A percentile compares a stretch with the other conserved stretches of the same genome.
Evolutionary conservation across 352 stramenopile species (phyloP).

Genomic region (Globisporangium alternatum): DNA sequence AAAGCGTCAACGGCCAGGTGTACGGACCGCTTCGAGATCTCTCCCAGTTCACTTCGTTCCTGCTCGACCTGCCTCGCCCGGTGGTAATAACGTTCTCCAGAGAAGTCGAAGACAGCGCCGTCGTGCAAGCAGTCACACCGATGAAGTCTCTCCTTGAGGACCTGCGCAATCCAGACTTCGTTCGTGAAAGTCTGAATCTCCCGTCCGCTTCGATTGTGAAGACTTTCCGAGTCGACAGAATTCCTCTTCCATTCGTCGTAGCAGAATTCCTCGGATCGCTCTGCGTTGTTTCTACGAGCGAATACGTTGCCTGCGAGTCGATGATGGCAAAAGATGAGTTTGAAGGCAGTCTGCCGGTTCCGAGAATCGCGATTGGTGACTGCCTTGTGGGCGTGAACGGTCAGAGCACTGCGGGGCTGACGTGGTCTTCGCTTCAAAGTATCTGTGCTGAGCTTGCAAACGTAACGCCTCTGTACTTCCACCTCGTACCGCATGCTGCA

Average conservation of each 20-base stretch:
- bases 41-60: constrained; percentile 74
- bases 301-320: constrained; percentile 34
- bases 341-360: constrained; percentile 3
- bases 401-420: constrained; percentile 35
- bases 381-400: constrained; percentile 68
- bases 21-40: constrained; percentile 69
- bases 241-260: constrained; percentile 41
- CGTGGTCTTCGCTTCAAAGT: constrained; percentile 39
- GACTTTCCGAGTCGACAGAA: constrained; percentile 28
- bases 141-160: constrained; percentile 17
- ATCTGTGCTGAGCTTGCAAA: constrained; percentile 32
- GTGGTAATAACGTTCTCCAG: constrained; percentile 65
- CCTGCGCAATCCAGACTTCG: constrained; percentile 22
- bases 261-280: constrained; percentile 35
- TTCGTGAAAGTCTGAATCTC: constrained; percentile 26
- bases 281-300: constrained; percentile 36
- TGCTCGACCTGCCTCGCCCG: constrained; percentile 65
- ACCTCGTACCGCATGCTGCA: constrained; percentile 35
- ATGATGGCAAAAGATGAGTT: constrained; percentile 3
- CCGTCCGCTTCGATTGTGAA: constrained; percentile 24
- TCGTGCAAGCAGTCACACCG: neutral
- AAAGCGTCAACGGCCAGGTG: constrained; percentile 60
- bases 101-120: constrained; percentile 18
- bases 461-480: constrained; percentile 39
- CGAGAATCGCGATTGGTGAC: constrained; percentile 42